Evolutionary conservation across 805 yeast genomes (phyloP).

Genomic region (Hanseniaspora nectarophila): DNA sequence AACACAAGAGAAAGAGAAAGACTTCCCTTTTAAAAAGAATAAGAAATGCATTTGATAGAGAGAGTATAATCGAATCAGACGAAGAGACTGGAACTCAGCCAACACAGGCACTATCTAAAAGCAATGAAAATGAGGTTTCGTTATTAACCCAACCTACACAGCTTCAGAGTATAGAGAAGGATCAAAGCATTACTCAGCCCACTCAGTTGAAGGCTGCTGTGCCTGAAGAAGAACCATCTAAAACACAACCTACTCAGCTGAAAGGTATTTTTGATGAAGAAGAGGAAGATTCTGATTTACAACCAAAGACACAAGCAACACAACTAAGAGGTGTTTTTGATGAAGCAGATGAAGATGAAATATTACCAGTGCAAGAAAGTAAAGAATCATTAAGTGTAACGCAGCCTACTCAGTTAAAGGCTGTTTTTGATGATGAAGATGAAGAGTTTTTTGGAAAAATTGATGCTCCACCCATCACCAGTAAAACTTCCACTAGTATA

Average conservation of each 20-base stretch:
- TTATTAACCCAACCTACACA: neutral
- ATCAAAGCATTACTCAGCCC: neutral
- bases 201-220: neutral
- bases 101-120: neutral
- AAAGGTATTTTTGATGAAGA: neutral
- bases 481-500: neutral
- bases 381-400: neutral
- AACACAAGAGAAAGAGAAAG: constrained; percentile 22
- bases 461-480: neutral
- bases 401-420: neutral
- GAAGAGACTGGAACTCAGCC: constrained; percentile 13
- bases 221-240: neutral
- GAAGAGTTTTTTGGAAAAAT: neutral
- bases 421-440: neutral
- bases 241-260: constrained; percentile 11
- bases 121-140: neutral
- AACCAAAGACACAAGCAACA: neutral
- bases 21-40: constrained; percentile 10
- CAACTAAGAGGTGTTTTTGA: neutral
- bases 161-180: neutral
- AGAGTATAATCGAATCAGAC: neutral
- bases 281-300: neutral
- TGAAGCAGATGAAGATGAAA: neutral
- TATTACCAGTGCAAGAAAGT: no score
- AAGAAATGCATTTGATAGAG: constrained; percentile 14